These are phyloP conservation scores for Stramenopiles sp. DNA, from an alignment of 352 stramenopile genomes.

Conservation along the genomic window DNA sequence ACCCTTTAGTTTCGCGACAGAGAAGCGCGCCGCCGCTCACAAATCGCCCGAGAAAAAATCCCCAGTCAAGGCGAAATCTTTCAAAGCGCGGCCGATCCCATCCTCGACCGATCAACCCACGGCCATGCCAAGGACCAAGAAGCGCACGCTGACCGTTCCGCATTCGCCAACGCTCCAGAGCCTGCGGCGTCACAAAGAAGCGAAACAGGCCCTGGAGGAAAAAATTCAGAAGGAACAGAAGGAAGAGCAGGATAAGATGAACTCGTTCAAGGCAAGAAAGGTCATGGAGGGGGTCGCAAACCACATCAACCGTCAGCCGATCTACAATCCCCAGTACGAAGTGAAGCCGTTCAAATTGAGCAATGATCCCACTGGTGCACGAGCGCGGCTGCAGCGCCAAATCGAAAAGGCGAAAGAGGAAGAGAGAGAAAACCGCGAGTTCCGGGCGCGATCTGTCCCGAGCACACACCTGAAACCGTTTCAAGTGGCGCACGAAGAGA, in stretches of 20 bases:
- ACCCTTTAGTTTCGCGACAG: background rate
- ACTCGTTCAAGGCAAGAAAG: background rate
- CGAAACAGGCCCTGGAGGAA: background rate
- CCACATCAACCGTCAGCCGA: background rate
- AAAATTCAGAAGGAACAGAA: constrained; percentile 6
- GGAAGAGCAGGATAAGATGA: background rate
- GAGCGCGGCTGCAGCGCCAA: background rate
- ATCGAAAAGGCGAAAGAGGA: background rate
- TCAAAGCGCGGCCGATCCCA: background rate
- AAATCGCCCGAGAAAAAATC: background rate
- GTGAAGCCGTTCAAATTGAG: background rate
- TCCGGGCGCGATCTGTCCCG: background rate
- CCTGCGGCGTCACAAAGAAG: background rate
- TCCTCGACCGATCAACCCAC: background rate
- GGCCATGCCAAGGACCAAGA: background rate
- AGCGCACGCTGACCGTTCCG: background rate
- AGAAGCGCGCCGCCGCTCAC: background rate
- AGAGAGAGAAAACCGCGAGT: background rate
- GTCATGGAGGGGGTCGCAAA: background rate
- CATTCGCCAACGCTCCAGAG: background rate
- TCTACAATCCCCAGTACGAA: background rate
- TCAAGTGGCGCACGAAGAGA: background rate
- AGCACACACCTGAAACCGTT: background rate
- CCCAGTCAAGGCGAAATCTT: background rate
- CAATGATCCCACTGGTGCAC: background rate